These are phyloP conservation scores for Quercus phellos DNA, from an alignment of 331 rosid genomes.

Conservation along the genomic window DNA sequence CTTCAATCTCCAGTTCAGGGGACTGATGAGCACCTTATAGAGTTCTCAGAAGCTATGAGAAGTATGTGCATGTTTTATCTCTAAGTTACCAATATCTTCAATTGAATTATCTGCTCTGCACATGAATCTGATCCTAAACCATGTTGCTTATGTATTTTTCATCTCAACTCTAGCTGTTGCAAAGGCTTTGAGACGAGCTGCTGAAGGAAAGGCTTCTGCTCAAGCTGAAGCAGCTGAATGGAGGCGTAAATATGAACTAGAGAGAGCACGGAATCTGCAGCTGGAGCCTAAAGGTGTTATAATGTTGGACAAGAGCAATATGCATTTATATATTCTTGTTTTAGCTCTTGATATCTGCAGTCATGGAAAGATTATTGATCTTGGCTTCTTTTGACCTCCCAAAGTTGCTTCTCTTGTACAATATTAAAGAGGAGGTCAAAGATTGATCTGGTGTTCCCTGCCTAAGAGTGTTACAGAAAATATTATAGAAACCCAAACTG, in stretches of 20 bases:
- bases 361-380: background rate
- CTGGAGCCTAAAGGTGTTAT: constrained; percentile 57
- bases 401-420: background rate
- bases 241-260: constrained; percentile 91
- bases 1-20: constrained; percentile 64
- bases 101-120: constrained; percentile 27
- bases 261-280: constrained; percentile 60
- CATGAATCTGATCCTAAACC: constrained; percentile 4
- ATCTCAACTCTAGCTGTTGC: constrained; percentile 71
- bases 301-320: background rate
- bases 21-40: constrained; percentile 82
- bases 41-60: constrained; percentile 93
- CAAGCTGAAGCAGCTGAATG: constrained; percentile 96
- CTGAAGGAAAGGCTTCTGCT: constrained; percentile 90
- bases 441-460: background rate
- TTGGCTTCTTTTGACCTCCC: background rate
- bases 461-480: background rate
- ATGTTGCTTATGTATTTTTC: constrained; percentile 38
- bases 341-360: background rate
- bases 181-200: constrained; percentile 79
- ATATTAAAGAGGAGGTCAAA: background rate
- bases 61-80: constrained; percentile 48
- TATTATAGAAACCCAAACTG: background rate
- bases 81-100: constrained; percentile 28
- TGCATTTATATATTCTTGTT: background rate